Evolutionary conservation across 2,329 filamentous ascomycete genomes (phyloP), one percentile per base, ranked within the genome.

Genomic region (Plenodomus tracheiphilus): DNA sequence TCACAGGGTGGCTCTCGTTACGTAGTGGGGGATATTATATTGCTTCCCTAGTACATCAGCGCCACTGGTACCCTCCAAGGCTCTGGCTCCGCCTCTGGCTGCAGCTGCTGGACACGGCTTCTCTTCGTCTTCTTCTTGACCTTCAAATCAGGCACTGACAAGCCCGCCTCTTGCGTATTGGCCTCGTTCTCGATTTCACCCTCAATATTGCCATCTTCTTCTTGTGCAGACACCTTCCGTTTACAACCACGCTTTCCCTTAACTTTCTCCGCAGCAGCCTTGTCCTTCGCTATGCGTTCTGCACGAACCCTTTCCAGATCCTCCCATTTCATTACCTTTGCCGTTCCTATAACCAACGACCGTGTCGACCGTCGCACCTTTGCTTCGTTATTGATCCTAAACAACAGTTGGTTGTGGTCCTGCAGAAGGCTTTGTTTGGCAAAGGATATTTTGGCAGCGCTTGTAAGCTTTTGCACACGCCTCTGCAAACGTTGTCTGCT

Each of bases 351-450:
- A 13, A 67, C 53, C 19, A 51, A 22, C 41, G 58, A 62, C 47
- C 49, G 60, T 21, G 58, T 64, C 28, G 53, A 57, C 47, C 58
- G 51, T 19, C 61, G 56, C 39, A 44, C 48, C 55, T 66, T 66
- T 25, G 55, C 54, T 56, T 66, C 61, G 40, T 64, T 63, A 43
- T 68, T 64, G 10, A 64, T 58, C 45, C 52, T 53, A 17, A 39
- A 47, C 34, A 72, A 56, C 49, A 67, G 60, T 41, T 49, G 41
- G 40, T 60, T 68, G 34, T 61, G 54, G 35, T 70, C 59, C 39
- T 66, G 43, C 15, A 58, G 58, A 20, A 72, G 58, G 43, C 54
- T 39, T 43, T 20, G 17, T 37, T 56, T 40, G 18, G 59, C 52
- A 48, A 62, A 58, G 36, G 58, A 60, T 45, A 49, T 51, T 51